Conservation (phyloP, 2,329 filamentous ascomycete genomes). For the Penicillium sp. region DNA sequence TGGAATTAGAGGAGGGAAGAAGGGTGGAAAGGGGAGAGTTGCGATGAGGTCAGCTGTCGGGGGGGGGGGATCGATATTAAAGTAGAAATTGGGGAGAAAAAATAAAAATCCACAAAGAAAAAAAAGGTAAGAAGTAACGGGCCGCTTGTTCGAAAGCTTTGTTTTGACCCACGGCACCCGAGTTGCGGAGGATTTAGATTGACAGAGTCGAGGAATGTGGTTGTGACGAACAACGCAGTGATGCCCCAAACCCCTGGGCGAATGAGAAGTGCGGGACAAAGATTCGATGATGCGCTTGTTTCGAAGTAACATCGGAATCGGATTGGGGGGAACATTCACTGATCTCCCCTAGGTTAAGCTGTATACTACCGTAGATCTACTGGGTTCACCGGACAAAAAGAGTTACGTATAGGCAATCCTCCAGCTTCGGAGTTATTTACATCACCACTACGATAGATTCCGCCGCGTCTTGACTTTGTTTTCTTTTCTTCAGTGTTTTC, state of each 20-base stretch:
- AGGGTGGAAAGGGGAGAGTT: slow-evolving; percentile 19
- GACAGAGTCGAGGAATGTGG: slow-evolving; percentile 21
- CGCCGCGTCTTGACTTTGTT: background rate
- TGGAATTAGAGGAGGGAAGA: background rate
- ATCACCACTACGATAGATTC: background rate
- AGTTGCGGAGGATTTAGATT: slow-evolving; percentile 1
- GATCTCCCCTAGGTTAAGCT: background rate
- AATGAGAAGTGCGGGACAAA: slow-evolving; percentile 5
- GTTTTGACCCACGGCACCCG: slow-evolving; percentile 28
- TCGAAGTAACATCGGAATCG: slow-evolving; percentile 11
- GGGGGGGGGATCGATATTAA: slow-evolving; percentile 4
- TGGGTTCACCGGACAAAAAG: background rate
- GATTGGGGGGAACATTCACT: background rate
- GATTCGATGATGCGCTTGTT: slow-evolving; percentile 21
- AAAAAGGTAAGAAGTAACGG: slow-evolving; percentile 6
- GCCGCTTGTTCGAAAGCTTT: slow-evolving; percentile 21
- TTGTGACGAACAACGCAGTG: slow-evolving; percentile 10
- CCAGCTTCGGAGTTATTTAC: background rate
- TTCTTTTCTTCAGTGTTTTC: slow-evolving; percentile 7
- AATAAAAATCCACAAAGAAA: slow-evolving; percentile 2
- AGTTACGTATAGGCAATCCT: background rate
- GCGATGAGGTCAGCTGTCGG: slow-evolving; percentile 24
- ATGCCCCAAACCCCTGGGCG: background rate
- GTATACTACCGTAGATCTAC: background rate
- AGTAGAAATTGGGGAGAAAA: slow-evolving; percentile 3